Base-by-base conservation (phyloP, 495 filamentous ascomycete species). In the Letharia columbiana region DNA sequence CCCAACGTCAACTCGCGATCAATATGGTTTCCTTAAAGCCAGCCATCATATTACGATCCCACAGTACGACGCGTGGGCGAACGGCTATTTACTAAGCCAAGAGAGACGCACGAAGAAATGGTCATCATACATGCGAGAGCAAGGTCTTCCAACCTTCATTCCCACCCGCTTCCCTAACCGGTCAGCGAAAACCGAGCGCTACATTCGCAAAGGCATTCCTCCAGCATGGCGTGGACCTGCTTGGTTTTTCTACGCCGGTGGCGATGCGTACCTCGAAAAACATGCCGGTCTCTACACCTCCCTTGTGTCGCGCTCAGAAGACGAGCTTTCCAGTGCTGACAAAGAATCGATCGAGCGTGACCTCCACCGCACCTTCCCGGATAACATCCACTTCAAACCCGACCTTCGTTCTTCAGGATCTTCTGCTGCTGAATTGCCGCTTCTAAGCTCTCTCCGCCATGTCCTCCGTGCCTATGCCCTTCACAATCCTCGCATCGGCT, bases 191-290 rank as follows among this genome's bases (percentile, higher is more conserved):
- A 83, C 92, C 40, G 96, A 96, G 77, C 83, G 91, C 17, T 96
- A 90, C 72, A 83, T 96, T 40, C 86, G 93, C 44, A 98, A 98
- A 75, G 94, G 94, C n/a, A 91, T 97, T 35, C 94, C 94, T 3
- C 88, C 92, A 1, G 91, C 96, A 65, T 92, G 90, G 84, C 84
- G 94, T 70, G 94, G 94, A 15, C 87, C 89, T 8, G 93, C 94
- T 41, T 98, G 94, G 94, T 98, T 96, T 71, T 98, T 87, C 76
- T 98, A 97, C 74, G 92, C 91, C n/a, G 91, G 91, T 17, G 94
- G 94, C 9, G 89, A 90, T 39, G 83, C 86, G 50, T 85, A 87
- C 68, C 71, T 97, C 64, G 83, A 83, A 63, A 86, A 89, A 63
- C 82, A 96, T 71, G 77, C 80, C 13, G 90, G 90, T 4, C 74